Evolutionary conservation across 129 eudicot species (phyloP), one percentile per base, ranked within the genome.

Genomic region (Ambrosia artemisiifolia): DNA sequence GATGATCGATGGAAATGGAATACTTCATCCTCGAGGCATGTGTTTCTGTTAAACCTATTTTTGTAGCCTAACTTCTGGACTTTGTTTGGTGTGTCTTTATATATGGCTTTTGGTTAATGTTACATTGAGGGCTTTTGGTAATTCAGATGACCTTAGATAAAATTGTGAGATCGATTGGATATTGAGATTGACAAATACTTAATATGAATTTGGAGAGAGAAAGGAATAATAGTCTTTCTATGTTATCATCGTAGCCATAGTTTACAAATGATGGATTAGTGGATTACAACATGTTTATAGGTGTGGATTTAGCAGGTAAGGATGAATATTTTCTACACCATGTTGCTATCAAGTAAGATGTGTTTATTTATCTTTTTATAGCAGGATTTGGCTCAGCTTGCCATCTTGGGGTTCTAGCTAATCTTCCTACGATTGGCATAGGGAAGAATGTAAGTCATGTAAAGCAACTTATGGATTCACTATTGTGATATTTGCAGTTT

Each of bases 21-120:
- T 94, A 65, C 98, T 94, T 80, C 98, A 94, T 90, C 98, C 97
- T 57, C 93, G 92, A 84, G 98, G 98, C 79, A 86, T 65, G 96
- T 83, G 63, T 78, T 79, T 64, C 48, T 34, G 56, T 74, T 69
- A 64, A 63, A 62, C 38, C 59, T 62, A 44, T 69, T 13, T 75
- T 35, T 53, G 57, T n/a, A 56, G 68, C 70, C 38, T 57, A 60
- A 47, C 47, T 11, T 66, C 32, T 55, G 47, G 10, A 67, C 69
- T 19, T 32, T 61, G 59, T 62, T 61, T 73, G n/a, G 14, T 8
- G 40, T 36, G 17, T 36, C 28, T 30, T 64, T n/a, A 64, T 35
- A 35, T 5, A 35, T 34, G 19, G 24, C 11, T 33, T 34, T 34
- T 73, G 38, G 40, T 62, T 63, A 11, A 48, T 17, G 18, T 48